phyloP scores from a whole-genome alignment of 2,329 filamentous ascomycete species.

The Pyricularia pennisetigena region DNA sequence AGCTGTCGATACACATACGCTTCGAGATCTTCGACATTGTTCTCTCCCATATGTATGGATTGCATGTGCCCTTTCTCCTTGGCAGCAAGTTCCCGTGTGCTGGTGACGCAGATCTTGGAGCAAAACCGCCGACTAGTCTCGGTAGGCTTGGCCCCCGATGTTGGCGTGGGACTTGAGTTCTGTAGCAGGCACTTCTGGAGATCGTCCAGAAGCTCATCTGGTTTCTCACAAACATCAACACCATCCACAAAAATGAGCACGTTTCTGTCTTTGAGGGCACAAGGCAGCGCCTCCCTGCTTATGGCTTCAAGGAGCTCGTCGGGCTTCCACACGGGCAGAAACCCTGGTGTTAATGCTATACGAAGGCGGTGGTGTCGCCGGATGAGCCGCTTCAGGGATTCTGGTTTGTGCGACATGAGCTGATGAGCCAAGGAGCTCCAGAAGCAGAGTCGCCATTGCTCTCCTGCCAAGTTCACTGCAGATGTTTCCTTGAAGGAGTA shows the following conservation, averaged over 20 bases:
- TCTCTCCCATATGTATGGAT: background rate
- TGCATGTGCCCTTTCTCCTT: background rate
- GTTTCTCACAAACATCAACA: background rate
- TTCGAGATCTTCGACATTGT: background rate
- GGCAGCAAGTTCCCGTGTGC: background rate
- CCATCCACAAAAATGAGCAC: background rate
- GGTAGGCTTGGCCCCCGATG: background rate
- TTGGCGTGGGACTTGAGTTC: background rate
- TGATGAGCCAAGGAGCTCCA: background rate
- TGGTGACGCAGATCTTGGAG: background rate
- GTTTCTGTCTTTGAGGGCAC: background rate
- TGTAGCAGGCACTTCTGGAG: background rate
- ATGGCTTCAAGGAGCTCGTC: background rate
- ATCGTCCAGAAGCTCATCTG: background rate
- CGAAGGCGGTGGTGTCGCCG: background rate
- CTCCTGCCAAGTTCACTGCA: background rate
- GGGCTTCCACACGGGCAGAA: background rate
- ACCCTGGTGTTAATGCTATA: background rate
- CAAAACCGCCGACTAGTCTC: background rate
- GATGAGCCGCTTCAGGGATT: background rate
- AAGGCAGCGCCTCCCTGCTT: background rate
- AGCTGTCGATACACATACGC: background rate
- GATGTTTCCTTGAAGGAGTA: background rate
- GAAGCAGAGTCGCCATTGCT: background rate
- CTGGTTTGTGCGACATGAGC: background rate